Percentiles rank a stretch among this genome's conserved stretches.
Conservation (phyloP, 192 early-diverging fungal species). For the Mortierella alpina region DNA sequence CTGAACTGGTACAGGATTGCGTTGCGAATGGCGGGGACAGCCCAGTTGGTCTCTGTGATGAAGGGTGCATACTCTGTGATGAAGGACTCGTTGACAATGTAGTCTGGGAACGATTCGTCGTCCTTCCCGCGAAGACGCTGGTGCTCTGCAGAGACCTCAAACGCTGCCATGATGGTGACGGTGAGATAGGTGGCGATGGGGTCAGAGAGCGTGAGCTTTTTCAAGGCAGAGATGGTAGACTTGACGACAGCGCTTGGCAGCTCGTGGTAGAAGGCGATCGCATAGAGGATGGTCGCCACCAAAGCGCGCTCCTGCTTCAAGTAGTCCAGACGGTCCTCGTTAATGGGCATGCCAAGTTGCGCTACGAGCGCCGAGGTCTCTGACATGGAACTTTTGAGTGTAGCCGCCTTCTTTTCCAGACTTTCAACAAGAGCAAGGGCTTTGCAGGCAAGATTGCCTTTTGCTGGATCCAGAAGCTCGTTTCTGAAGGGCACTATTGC, state of each 20-base stretch:
- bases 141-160: constrained; percentile 57
- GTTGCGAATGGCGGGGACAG: constrained; percentile 46
- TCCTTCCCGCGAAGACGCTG: constrained; percentile 27
- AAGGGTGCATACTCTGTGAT: constrained; percentile 45
- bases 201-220: constrained; percentile 48
- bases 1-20: constrained; percentile 71
- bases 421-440: constrained; percentile 61
- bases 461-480: constrained; percentile 45
- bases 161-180: constrained; percentile 48
- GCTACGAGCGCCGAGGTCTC: constrained; percentile 60
- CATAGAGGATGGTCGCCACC: constrained; percentile 58
- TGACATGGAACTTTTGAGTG: constrained; percentile 57
- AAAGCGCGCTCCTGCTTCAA: constrained; percentile 53
- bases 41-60: constrained; percentile 34
- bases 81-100: constrained; percentile 48
- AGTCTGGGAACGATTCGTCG: constrained; percentile 30
- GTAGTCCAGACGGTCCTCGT: constrained; percentile 54
- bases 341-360: constrained; percentile 53
- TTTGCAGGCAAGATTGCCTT: constrained; percentile 63
- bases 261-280: constrained; percentile 51
- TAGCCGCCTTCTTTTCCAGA: constrained; percentile 59
- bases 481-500: constrained; percentile 57
- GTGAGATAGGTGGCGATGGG: constrained; percentile 54
- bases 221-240: constrained; percentile 46
- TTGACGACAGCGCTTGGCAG: constrained; percentile 50